Evolutionary conservation across 2,329 filamentous ascomycete genomes (phyloP), one percentile per base, ranked within the genome.

Genomic region (Hymenoscyphus scutula): DNA sequence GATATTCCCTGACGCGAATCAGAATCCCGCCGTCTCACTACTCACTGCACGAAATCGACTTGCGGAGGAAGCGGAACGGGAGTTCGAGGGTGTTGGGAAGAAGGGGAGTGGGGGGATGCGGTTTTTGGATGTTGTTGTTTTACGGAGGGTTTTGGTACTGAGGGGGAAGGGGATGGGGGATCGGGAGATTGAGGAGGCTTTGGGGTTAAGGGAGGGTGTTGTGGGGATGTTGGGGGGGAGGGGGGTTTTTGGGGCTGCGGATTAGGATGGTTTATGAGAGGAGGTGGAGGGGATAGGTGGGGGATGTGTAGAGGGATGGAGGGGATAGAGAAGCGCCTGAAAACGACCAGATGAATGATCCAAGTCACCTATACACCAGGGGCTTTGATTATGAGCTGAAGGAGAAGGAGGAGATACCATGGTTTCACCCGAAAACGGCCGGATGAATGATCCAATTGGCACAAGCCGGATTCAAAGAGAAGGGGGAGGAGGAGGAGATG

Each of bases 21-120:
- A 37, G 19, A 72, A 74, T 41, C 71, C 72, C 0, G 72, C 72
- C 0, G 58, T 74, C 1, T 58, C 60, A 2, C 60, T 74, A 6
- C 29, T 74, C 7, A 69, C 69, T 1, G 71, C 72, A 10, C 76
- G 84, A 57, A 87, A 87, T 72, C 81, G 84, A 0, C 82, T 89
- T 64, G 75, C 89, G 6, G 86, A 88, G 62, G 74, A 87, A 63
- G 83, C 80, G 0, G 80, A 84, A 59, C 78, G 82, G 38, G 84
- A 87, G 30, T 88, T 88, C 70, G 73, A 76, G 38, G 59, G 60
- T 8, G 56, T 70, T 10, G 74, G 73, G 13, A 80, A 80, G 61
- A 68, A 61, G 45, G 67, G 67, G 2, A 62, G 53, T 13, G n/a
- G 61, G 11, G 80, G 80, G 1, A 73, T 79, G 53, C 74, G 76